Conservation (phyloP, 257 asterid genomes). For the Jaltomata sinuosa region DNA sequence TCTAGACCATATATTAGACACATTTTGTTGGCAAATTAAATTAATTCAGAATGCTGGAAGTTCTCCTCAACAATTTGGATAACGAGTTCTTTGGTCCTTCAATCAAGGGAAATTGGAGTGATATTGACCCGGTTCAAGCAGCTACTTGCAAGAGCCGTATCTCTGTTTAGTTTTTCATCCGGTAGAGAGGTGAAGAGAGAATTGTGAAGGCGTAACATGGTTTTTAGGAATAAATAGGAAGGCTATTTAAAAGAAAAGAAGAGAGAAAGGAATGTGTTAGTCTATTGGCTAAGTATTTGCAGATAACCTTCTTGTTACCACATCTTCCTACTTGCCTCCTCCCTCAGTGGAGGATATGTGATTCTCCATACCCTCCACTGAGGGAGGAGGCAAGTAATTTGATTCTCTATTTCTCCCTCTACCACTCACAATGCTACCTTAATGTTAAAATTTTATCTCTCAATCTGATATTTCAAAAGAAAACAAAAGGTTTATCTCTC, state of each 20-base stretch:
- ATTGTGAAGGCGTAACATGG: not conserved
- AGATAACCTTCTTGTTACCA: not conserved
- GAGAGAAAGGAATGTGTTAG: not conserved
- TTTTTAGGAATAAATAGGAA: not conserved
- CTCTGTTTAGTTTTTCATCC: not conserved
- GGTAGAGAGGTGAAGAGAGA: not conserved
- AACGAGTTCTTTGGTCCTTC: not conserved
- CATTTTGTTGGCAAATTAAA: not conserved
- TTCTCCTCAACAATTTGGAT: not conserved
- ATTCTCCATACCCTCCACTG: no score
- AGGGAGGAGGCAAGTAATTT: no score
- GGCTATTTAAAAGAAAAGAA: not conserved
- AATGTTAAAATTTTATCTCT: not conserved
- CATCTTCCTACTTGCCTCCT: not conserved
- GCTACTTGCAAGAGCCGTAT: not conserved
- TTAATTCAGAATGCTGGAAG: not conserved
- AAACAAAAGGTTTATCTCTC: not conserved
- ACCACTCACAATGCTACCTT: not conserved
- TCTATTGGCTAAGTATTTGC: not conserved
- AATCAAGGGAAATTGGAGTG: not conserved
- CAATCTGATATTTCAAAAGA: not conserved
- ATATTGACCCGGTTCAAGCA: not conserved
- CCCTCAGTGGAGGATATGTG: not conserved
- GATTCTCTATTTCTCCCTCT: not conserved
- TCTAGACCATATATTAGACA: not conserved